Evolutionary conservation across 441 rosid genomes (phyloP).

Genomic region (Syzygium malaccense): DNA sequence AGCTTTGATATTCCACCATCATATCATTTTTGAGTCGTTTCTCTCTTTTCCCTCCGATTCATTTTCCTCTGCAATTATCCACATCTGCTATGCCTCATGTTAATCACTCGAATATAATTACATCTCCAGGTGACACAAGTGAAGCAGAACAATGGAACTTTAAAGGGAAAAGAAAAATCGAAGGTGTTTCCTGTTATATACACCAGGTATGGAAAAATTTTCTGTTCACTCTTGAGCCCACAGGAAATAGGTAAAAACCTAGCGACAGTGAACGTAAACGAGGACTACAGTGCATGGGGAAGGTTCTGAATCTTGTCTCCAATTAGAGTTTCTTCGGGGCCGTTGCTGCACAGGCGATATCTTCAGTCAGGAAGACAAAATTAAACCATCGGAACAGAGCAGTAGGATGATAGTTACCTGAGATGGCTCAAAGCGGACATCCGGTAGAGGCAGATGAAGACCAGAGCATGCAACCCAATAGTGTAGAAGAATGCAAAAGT

Average conservation of each 20-base stretch:
- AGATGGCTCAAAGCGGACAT: conserved; percentile 96
- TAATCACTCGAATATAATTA: not conserved
- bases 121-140: not conserved
- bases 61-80: not conserved
- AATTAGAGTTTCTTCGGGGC: conserved; percentile 42
- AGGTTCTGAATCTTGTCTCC: conserved; percentile 48
- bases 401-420: conserved; percentile 32
- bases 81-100: not conserved
- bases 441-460: conserved; percentile 26
- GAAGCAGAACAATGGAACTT: not conserved
- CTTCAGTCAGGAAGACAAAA: not conserved
- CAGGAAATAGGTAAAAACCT: not conserved
- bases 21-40: too few species aligned
- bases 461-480: not conserved
- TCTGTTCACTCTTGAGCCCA: not conserved
- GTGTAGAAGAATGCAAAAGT: conserved; percentile 13
- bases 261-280: not conserved
- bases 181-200: not conserved
- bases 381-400: not conserved
- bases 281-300: conserved; percentile 49
- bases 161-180: not conserved
- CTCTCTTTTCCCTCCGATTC: not conserved
- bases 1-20: too few species aligned
- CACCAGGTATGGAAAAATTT: not conserved
- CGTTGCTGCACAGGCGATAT: conserved; percentile 37